Conservation (phyloP, 768 basidiomycete genomes). For the Tulasnella calospora region DNA sequence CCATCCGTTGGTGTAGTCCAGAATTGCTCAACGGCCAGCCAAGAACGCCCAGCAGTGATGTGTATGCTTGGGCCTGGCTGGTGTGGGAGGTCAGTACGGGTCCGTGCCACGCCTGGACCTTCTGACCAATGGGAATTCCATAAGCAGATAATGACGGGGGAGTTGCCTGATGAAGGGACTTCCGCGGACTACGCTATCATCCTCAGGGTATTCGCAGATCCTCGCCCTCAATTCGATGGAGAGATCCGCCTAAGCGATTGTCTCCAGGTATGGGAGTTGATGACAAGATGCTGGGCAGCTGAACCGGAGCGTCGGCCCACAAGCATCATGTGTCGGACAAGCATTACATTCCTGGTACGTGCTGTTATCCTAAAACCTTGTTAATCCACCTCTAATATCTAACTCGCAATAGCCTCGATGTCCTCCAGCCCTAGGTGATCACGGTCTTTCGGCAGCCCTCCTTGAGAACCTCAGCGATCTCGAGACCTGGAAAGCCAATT, state of each 20-base stretch:
- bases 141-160: background rate
- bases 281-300: background rate
- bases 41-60: background rate
- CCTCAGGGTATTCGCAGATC: background rate
- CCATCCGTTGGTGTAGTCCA: conserved; percentile 12
- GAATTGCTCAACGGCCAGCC: conserved; percentile 1
- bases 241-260: background rate
- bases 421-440: background rate
- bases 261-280: background rate
- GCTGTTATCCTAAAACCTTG: too few relatives aligned
- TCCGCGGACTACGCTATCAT: background rate
- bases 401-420: background rate
- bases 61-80: conserved; percentile 14
- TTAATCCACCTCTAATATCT: too few relatives aligned
- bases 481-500: background rate
- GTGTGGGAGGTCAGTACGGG: background rate
- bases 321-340: background rate
- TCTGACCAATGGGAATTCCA: background rate
- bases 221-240: background rate
- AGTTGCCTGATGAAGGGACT: background rate
- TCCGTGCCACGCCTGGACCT: background rate
- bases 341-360: background rate
- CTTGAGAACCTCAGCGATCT: background rate
- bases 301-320: background rate
- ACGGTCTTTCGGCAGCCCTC: background rate